A percentile compares a stretch with the other conserved stretches of the same genome.
Conservation (phyloP, 2,329 filamentous ascomycete species). For the Aspergillus oerlinghausenensis region DNA sequence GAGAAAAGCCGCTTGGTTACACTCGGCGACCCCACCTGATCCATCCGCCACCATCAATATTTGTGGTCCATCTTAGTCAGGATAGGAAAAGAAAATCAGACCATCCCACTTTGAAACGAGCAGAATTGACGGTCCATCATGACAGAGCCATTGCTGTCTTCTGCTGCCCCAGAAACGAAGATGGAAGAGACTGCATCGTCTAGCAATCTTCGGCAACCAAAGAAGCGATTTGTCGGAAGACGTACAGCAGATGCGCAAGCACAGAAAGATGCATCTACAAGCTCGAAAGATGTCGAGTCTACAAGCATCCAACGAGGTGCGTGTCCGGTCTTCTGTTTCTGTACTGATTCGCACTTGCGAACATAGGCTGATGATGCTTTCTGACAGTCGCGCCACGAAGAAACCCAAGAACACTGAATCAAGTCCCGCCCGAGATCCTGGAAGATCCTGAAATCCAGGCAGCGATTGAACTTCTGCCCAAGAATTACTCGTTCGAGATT, state of each 20-base stretch:
- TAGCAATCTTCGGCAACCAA: constrained; percentile 60
- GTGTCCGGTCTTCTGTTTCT: constrained; percentile 1
- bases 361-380: constrained; percentile 1
- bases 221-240: constrained; percentile 86
- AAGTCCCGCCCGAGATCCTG: constrained; percentile 81
- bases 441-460: constrained; percentile 80
- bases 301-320: constrained; percentile 46
- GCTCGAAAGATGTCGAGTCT: constrained; percentile 59
- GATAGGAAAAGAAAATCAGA: constrained; percentile 6
- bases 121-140: constrained; percentile 1
- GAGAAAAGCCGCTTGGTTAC: constrained; percentile 19
- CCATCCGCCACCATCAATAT: constrained; percentile 2
- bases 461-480: constrained; percentile 78
- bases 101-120: constrained; percentile 8
- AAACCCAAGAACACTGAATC: constrained; percentile 77
- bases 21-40: constrained; percentile 17
- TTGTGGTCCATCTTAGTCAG: constrained; percentile 11
- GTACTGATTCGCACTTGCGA: constrained; percentile 9
- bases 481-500: constrained; percentile 98
- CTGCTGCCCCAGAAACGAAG: not conserved
- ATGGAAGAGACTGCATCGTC: constrained; percentile 3
- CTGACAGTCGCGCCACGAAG: constrained; percentile 64
- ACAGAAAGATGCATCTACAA: constrained; percentile 56
- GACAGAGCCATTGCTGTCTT: not conserved
- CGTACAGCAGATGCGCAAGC: constrained; percentile 57